Conservation (phyloP, 2,329 filamentous ascomycete species). For the Cytospora piceae region DNA sequence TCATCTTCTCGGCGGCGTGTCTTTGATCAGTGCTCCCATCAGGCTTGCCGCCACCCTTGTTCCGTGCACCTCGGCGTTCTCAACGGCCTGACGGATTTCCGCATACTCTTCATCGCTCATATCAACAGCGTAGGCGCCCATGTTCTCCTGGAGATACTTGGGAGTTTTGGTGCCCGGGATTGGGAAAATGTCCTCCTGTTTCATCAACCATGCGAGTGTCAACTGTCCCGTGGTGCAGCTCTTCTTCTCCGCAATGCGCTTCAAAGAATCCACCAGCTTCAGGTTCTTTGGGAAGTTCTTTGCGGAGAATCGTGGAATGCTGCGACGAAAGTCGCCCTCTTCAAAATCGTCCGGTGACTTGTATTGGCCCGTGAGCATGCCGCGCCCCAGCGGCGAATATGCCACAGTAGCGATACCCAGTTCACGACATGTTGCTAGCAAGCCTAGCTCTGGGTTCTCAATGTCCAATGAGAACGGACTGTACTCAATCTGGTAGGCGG, state of each 20-base stretch:
- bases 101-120: slow-evolving; percentile 39
- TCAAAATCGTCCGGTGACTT: slow-evolving; percentile 49
- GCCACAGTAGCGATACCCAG: slow-evolving; percentile 59
- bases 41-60: slow-evolving; percentile 1
- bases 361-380: slow-evolving; percentile 56
- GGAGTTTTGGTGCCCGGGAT: slow-evolving; percentile 54
- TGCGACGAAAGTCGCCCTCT: slow-evolving; percentile 50
- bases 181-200: slow-evolving; percentile 59
- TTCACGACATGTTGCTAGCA: slow-evolving; percentile 54
- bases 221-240: slow-evolving; percentile 58
- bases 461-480: slow-evolving; percentile 59
- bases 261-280: slow-evolving; percentile 54
- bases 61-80: slow-evolving; percentile 7
- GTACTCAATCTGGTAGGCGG: slow-evolving; percentile 57
- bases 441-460: slow-evolving; percentile 51
- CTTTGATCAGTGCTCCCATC: slow-evolving; percentile 6
- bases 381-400: slow-evolving; percentile 62
- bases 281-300: slow-evolving; percentile 60
- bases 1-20: background rate
- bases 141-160: slow-evolving; percentile 50
- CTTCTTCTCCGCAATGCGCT: slow-evolving; percentile 56
- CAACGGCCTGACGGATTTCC: slow-evolving; percentile 10
- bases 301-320: slow-evolving; percentile 49
- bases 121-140: slow-evolving; percentile 38
- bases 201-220: slow-evolving; percentile 65